Percentiles rank a stretch among this genome's conserved stretches.
Conservation (phyloP, 768 basidiomycete species). For the Kockovaella imperatae region DNA sequence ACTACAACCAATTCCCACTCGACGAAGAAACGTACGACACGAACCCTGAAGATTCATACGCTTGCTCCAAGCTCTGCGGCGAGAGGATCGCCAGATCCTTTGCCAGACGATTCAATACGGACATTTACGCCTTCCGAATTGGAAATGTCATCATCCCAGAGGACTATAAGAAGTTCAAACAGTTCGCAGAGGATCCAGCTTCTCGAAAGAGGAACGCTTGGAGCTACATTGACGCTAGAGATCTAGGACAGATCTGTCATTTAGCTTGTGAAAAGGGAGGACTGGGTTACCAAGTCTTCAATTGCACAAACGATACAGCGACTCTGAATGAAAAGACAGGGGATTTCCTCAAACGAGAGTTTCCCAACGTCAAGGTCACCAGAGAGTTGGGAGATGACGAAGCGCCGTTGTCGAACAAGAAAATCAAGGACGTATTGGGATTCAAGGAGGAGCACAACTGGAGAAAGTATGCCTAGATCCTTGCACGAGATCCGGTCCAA, state of each 20-base stretch:
- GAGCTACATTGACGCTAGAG: constrained; percentile 43
- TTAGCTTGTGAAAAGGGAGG: constrained; percentile 29
- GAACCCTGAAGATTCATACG: constrained; percentile 32
- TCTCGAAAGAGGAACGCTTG: constrained; percentile 39
- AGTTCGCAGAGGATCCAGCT: constrained; percentile 28
- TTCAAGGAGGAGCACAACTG: constrained; percentile 42
- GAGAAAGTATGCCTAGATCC: constrained; percentile 27
- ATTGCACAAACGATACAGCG: constrained; percentile 39
- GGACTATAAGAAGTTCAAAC: constrained; percentile 36
- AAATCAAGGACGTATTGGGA: constrained; percentile 34
- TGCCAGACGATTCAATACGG: constrained; percentile 21
- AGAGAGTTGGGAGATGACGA: constrained; percentile 36
- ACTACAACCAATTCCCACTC: constrained; percentile 38
- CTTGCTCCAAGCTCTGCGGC: constrained; percentile 35
- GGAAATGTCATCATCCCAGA: constrained; percentile 41
- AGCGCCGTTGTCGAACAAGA: constrained; percentile 38
- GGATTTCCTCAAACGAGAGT: constrained; percentile 25
- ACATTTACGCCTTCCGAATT: constrained; percentile 38
- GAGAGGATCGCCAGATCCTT: constrained; percentile 37
- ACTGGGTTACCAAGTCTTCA: constrained; percentile 42
- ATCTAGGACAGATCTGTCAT: constrained; percentile 40
- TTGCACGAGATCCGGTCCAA: no score
- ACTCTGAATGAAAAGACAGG: constrained; percentile 17
- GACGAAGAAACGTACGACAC: constrained; percentile 26
- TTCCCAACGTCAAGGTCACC: constrained; percentile 24